These are phyloP conservation scores for Ceraceosorus guamensis DNA, from an alignment of 1,284 basidiomycete species.

Conservation along the genomic window DNA sequence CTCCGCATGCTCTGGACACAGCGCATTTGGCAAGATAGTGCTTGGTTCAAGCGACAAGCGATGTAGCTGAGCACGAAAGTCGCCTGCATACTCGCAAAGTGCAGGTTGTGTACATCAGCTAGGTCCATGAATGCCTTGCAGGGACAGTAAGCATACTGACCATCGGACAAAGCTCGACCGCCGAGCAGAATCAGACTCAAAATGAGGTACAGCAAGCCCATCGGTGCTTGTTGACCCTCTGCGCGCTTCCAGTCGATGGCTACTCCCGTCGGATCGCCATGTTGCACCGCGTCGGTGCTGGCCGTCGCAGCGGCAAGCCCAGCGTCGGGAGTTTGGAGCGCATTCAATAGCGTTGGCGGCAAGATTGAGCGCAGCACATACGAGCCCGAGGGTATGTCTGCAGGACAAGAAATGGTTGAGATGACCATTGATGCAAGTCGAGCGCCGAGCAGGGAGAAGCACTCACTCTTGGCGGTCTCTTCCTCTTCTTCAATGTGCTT, in stretches of 20 bases:
- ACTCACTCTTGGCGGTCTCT: slow-evolving; percentile 9
- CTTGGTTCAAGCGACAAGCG: slow-evolving; percentile 8
- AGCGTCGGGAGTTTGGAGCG: slow-evolving; percentile 6
- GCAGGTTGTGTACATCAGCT: slow-evolving; percentile 9
- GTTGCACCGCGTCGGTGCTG: too few relatives aligned
- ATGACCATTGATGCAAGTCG: not conserved
- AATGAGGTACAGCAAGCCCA: slow-evolving; percentile 42
- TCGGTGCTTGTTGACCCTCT: slow-evolving; percentile 29
- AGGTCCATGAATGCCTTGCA: slow-evolving; percentile 2
- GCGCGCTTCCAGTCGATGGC: slow-evolving; percentile 25
- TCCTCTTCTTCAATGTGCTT: slow-evolving; percentile 5
- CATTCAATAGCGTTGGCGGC: slow-evolving; percentile 9
- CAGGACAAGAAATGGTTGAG: not conserved
- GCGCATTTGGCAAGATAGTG: not conserved
- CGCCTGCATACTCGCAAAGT: slow-evolving; percentile 12
- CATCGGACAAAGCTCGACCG: slow-evolving; percentile 40
- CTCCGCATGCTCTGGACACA: not conserved
- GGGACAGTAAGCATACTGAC: slow-evolving; percentile 16
- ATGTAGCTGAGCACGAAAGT: slow-evolving; percentile 13
- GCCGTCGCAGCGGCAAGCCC: not conserved
- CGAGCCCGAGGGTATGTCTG: slow-evolving; percentile 1
- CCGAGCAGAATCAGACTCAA: slow-evolving; percentile 46
- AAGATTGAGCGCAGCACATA: slow-evolving; percentile 19
- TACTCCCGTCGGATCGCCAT: not conserved
- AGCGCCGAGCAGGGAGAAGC: not conserved